A percentile compares a stretch with the other conserved stretches of the same genome.
phyloP scores from a whole-genome alignment of 805 yeast species.

The Grigorovia jiainica region DNA sequence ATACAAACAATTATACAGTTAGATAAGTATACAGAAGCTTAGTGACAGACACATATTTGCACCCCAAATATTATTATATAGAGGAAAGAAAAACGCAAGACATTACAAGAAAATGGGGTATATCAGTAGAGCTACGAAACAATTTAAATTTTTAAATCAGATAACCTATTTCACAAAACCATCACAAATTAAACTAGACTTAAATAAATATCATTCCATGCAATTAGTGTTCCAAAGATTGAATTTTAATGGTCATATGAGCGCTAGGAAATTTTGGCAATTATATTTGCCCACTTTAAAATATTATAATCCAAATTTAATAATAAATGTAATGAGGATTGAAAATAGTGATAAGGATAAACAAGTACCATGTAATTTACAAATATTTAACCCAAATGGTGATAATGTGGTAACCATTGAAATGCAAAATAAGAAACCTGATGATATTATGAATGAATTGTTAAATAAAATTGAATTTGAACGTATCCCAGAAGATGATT shows the following conservation, averaged over 20 bases:
- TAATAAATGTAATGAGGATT: conserved; percentile 52
- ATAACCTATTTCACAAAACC: conserved; percentile 21
- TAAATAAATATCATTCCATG: conserved; percentile 26
- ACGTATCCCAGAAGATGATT: conserved; percentile 37
- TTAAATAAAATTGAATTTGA: conserved; percentile 43
- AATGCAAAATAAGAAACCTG: conserved; percentile 40
- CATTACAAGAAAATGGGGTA: conserved; percentile 2
- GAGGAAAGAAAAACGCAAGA: too few relatives aligned
- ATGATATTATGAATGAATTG: conserved; percentile 49
- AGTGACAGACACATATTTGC: too few relatives aligned
- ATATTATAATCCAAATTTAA: conserved; percentile 70
- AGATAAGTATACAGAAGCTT: too few relatives aligned
- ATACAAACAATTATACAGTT: too few relatives aligned
- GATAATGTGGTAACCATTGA: conserved; percentile 34
- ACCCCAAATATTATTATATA: too few relatives aligned
- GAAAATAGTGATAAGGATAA: conserved; percentile 22
- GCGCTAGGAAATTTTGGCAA: conserved; percentile 70
- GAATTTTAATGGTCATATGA: conserved; percentile 47
- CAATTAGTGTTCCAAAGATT: conserved; percentile 45
- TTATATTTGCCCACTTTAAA: conserved; percentile 63
- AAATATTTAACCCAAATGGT: conserved; percentile 15
- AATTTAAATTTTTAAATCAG: conserved; percentile 19
- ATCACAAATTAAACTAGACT: conserved; percentile 22
- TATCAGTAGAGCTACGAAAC: conserved; percentile 22
- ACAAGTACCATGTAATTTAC: conserved; percentile 24